Evolutionary conservation across 129 eudicot species (phyloP).

Genomic region (Flaveria bidentis): DNA sequence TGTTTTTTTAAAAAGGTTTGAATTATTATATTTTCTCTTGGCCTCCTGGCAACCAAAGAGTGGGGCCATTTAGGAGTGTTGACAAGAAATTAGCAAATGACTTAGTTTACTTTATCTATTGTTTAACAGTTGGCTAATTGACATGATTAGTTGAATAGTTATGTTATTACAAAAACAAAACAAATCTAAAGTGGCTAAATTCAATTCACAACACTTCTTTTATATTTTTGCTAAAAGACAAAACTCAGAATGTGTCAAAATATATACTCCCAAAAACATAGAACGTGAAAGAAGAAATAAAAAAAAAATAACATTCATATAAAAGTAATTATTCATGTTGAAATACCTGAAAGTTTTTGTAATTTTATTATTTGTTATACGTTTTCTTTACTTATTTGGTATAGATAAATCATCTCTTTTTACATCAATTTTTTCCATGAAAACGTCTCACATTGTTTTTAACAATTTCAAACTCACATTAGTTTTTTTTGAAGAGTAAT

Average conservation of each 20-base stretch:
- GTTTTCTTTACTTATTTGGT: too few species aligned
- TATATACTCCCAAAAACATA: background rate
- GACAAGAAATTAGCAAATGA: constrained; percentile 43
- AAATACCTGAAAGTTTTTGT: too few species aligned
- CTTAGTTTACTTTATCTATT: constrained; percentile 40
- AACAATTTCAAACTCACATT: too few species aligned
- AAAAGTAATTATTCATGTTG: background rate
- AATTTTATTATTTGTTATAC: background rate
- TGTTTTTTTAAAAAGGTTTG: constrained; percentile 18
- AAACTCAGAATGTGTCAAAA: background rate
- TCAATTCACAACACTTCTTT: constrained; percentile 45
- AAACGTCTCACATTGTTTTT: too few species aligned
- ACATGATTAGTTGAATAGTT: constrained; percentile 36
- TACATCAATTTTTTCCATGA: too few species aligned
- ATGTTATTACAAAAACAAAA: constrained; percentile 23
- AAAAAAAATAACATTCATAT: background rate
- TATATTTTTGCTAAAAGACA: constrained; percentile 28
- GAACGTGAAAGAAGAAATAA: background rate
- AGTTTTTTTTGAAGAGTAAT: too few species aligned
- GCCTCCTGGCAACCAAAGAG: constrained; percentile 56
- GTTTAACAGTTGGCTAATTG: constrained; percentile 61
- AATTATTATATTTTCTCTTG: constrained; percentile 30
- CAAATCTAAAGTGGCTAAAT: constrained; percentile 48
- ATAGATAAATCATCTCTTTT: too few species aligned
- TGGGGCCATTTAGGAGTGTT: constrained; percentile 48